Percentiles rank a stretch among this genome's conserved stretches.
Evolutionary conservation across 2,329 filamentous ascomycete species (phyloP).

Genomic region (Trichoderma sp.): DNA sequence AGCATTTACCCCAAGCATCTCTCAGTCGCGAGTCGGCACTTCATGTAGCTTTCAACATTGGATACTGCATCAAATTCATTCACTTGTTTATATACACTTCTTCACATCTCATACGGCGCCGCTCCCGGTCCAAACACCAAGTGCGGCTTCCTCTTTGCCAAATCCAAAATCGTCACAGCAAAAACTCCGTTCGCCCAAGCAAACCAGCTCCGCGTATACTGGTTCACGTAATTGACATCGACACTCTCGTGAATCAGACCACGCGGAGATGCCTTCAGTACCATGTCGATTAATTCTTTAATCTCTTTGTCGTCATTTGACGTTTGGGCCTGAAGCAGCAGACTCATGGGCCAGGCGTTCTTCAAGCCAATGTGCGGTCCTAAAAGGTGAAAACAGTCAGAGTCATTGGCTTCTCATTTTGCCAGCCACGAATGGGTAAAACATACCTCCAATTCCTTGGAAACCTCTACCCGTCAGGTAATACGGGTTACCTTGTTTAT

Average conservation of each 20-base stretch:
- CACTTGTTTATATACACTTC: not conserved
- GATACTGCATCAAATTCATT: not conserved
- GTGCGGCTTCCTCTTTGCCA: slow-evolving; percentile 85
- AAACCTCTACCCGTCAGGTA: slow-evolving; percentile 76
- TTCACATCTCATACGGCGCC: slow-evolving; percentile 55
- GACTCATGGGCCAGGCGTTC: slow-evolving; percentile 96
- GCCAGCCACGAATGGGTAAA: not conserved
- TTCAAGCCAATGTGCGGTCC: slow-evolving; percentile 73
- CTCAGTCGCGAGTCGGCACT: not conserved
- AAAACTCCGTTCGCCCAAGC: slow-evolving; percentile 98
- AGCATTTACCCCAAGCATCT: not conserved
- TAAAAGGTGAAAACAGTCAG: slow-evolving; percentile 17
- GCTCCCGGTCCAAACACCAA: slow-evolving; percentile 71
- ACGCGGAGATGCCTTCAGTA: slow-evolving; percentile 70
- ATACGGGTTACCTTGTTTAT: slow-evolving; percentile 79
- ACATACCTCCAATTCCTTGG: slow-evolving; percentile 79
- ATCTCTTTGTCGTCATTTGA: slow-evolving; percentile 83
- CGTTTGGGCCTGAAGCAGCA: slow-evolving; percentile 89
- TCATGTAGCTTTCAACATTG: not conserved
- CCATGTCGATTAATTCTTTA: slow-evolving; percentile 63
- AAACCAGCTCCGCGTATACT: slow-evolving; percentile 91
- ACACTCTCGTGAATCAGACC: slow-evolving; percentile 92
- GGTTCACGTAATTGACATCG: slow-evolving; percentile 64
- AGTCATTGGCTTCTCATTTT: not conserved
- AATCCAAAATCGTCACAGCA: slow-evolving; percentile 83